Percentiles rank a stretch among this genome's conserved stretches.
phyloP scores from a whole-genome alignment of 83 land plant species.

The Picea mariana region DNA sequence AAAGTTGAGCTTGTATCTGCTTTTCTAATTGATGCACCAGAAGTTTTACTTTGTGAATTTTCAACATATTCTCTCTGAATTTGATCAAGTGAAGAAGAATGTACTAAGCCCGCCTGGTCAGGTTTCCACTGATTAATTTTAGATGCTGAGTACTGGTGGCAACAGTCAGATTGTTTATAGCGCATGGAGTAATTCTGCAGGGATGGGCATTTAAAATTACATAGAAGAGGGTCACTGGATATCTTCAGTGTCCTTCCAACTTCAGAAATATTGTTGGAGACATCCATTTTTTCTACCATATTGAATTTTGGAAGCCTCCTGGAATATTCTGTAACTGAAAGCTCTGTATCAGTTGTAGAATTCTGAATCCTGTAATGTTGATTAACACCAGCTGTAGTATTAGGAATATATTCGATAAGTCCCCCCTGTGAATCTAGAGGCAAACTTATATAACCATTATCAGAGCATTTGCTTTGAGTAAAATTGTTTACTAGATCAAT shows the following conservation, averaged over 20 bases:
- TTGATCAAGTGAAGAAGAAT: background rate
- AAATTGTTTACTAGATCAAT: background rate
- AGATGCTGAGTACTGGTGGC: background rate
- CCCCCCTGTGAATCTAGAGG: conserved; percentile 4
- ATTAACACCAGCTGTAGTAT: background rate
- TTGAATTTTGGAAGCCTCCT: background rate
- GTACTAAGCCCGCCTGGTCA: background rate
- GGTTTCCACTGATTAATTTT: background rate
- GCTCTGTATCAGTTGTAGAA: background rate
- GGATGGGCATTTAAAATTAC: background rate
- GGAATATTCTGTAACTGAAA: background rate
- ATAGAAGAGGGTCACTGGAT: background rate
- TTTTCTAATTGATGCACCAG: background rate
- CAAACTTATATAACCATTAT: background rate
- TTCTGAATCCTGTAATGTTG: background rate
- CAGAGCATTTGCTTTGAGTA: background rate
- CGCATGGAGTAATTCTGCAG: background rate
- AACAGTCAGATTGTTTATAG: background rate
- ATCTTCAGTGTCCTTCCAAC: too few relatives aligned
- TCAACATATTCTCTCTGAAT: background rate
- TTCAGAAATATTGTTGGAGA: background rate
- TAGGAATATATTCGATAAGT: background rate
- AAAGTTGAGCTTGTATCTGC: background rate
- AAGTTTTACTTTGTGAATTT: background rate
- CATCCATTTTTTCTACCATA: conserved; percentile 8